phyloP scores from a whole-genome alignment of 306 rosid genomes.

The Hippophae rhamnoides region DNA sequence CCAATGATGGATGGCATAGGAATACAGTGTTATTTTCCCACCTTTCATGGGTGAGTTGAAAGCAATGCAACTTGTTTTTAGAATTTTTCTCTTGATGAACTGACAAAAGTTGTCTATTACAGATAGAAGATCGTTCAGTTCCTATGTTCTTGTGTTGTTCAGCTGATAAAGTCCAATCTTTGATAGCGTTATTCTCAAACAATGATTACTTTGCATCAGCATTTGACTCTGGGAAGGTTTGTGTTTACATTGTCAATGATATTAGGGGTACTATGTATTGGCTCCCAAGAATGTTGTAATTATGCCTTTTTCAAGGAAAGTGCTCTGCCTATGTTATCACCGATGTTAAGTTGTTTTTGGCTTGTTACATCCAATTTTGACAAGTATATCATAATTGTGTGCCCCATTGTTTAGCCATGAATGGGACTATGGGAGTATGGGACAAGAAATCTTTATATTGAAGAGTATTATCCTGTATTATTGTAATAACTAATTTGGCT shows the following conservation, averaged over 20 bases:
- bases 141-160: conserved; percentile 77
- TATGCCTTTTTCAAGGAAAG: too few species aligned
- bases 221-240: conserved; percentile 65
- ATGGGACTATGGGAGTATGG: too few species aligned
- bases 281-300: too few species aligned
- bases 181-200: conserved; percentile 41
- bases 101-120: conserved; percentile 29
- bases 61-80: not conserved
- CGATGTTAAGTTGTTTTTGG: too few species aligned
- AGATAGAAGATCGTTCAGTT: conserved; percentile 55
- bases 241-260: conserved; percentile 3
- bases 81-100: conserved; percentile 15
- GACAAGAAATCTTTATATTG: not conserved
- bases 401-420: too few species aligned
- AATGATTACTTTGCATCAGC: conserved; percentile 41
- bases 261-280: conserved; percentile 19
- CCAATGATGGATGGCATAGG: too few species aligned
- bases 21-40: not conserved
- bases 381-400: too few species aligned
- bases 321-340: too few species aligned
- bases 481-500: not conserved
- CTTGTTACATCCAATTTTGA: too few species aligned
- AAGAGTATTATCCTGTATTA: not conserved
- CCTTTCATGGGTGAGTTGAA: not conserved
- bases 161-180: conserved; percentile 33